Base-by-base conservation (phyloP, 768 basidiomycete species). In the Termitomyces sp. region DNA sequence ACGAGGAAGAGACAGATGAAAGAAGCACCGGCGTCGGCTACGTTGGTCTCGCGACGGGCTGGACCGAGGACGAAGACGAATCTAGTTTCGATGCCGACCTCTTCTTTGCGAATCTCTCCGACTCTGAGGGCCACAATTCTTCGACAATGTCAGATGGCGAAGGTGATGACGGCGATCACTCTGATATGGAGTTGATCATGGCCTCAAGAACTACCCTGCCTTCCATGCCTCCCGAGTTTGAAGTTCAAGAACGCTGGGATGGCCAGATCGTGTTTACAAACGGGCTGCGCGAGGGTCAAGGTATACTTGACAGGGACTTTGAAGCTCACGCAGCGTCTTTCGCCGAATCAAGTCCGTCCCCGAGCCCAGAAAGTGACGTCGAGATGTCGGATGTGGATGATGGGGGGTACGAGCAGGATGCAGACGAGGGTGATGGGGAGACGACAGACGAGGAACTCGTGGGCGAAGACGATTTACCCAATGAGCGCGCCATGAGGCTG, bases 371-470 rank as follows among this genome's bases (percentile, higher is more conserved):
- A 29, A 80, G 77, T 48, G 84, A 90, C 73, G 73, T 71, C 23
- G 70, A 77, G 54, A 69, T 80, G 76, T 69, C 71, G 11, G 71
- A 72, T 33, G 65, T 67, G 60, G 75, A 76, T 39, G 78, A 79
- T 33, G 77, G 67, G 6, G 75, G 77, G 25, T 73, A 81, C 51
- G 74, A 75, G 53, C 71, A 81, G 54, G 79, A 79, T 52, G 74
- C 67, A 25, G 77, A 73, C 43, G 81, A 77, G 36, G 80, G 73
- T 53, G 85, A 83, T 6, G 88, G 89, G 1, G 87, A 91, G 58
- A 89, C 89, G 3, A 91, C 91, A 1, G 90, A 91, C 64, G 88
- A 90, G 58, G 89, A 93, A 57, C 83, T 91, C 48, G 84, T 91
- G n/a, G 88, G 86, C 51, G 79, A 83, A 9, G 80, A 84, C 56